Conservation (phyloP, 1,284 basidiomycete genomes). For the Phaffia rhodozyma region DNA sequence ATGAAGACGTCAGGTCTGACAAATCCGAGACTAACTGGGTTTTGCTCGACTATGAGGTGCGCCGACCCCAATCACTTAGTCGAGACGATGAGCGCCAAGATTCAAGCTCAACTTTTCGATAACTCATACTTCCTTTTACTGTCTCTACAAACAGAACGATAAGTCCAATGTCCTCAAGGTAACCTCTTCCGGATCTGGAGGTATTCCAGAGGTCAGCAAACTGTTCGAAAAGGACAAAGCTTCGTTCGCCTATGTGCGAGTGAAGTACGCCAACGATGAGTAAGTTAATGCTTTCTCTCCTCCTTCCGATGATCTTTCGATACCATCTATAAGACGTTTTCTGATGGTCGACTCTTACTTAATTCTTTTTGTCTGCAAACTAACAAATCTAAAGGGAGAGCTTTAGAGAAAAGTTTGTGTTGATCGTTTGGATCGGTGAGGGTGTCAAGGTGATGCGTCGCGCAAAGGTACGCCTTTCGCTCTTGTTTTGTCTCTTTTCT, state of each 20-base stretch:
- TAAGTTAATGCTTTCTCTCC: not conserved
- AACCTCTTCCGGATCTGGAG: slow-evolving; percentile 62
- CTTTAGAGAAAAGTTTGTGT: slow-evolving; percentile 75
- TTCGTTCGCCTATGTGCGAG: slow-evolving; percentile 65
- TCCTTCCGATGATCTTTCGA: not conserved
- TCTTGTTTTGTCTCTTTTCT: not conserved
- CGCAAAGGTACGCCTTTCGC: slow-evolving; percentile 53
- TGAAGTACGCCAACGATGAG: slow-evolving; percentile 60
- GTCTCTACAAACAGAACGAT: slow-evolving; percentile 44
- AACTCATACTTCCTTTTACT: not conserved
- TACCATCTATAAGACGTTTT: too few species aligned
- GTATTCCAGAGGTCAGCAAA: slow-evolving; percentile 62
- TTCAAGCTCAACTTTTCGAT: not conserved
- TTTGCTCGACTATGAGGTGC: slow-evolving; percentile 70
- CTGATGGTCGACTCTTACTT: too few species aligned
- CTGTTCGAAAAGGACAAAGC: slow-evolving; percentile 59
- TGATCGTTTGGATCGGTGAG: slow-evolving; percentile 79
- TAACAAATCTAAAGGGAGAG: slow-evolving; percentile 54
- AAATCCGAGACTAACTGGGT: slow-evolving; percentile 76
- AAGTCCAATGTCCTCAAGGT: slow-evolving; percentile 69
- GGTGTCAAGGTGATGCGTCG: slow-evolving; percentile 78
- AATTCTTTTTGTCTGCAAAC: too few species aligned
- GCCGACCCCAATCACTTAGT: slow-evolving; percentile 16
- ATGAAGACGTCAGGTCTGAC: slow-evolving; percentile 68
- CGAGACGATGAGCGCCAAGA: not conserved